These are phyloP conservation scores for Gymnopilus junonius DNA, from an alignment of 768 basidiomycete genomes.

Conservation along the genomic window DNA sequence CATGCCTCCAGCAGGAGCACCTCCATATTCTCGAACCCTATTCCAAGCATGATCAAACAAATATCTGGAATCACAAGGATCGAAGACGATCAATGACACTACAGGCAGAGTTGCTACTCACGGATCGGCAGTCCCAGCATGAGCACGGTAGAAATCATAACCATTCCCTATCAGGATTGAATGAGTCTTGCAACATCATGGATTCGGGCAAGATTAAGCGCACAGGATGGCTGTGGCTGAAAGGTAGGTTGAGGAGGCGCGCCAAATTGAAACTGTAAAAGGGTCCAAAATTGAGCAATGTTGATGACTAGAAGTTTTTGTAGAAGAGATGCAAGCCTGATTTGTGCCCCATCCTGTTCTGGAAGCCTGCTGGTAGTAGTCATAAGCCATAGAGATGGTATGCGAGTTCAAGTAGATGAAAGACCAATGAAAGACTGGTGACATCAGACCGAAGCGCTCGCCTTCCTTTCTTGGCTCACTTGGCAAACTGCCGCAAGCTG, in stretches of 20 bases:
- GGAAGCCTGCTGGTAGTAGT: conserved; percentile 44
- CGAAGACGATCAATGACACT: conserved; percentile 17
- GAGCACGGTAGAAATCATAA: conserved; percentile 65
- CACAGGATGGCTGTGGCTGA: conserved; percentile 59
- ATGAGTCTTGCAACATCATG: conserved; percentile 20
- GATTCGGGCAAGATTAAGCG: conserved; percentile 29
- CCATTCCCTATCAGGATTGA: conserved; percentile 53
- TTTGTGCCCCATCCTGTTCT: conserved; percentile 55
- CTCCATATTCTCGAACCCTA: conserved; percentile 46
- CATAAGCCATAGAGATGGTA: conserved; percentile 43
- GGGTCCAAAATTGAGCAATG: conserved; percentile 5
- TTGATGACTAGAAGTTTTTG: not conserved
- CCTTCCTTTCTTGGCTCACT: not conserved
- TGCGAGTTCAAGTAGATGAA: conserved; percentile 6
- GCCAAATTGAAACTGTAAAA: conserved; percentile 42
- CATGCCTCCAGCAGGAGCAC: conserved; percentile 32
- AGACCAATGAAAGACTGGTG: conserved; percentile 14
- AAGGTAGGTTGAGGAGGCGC: conserved; percentile 44
- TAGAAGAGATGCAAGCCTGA: conserved; percentile 31
- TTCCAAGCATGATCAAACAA: conserved; percentile 59
- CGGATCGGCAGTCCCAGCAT: conserved; percentile 61
- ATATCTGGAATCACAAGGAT: conserved; percentile 47
- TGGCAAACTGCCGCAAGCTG: not conserved
- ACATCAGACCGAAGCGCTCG: conserved; percentile 6
- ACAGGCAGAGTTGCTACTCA: conserved; percentile 38